A percentile compares a stretch with the other conserved stretches of the same genome.
Conservation (phyloP, 371 early-diverging fungal genomes). For the Apophysomyces sp. region DNA sequence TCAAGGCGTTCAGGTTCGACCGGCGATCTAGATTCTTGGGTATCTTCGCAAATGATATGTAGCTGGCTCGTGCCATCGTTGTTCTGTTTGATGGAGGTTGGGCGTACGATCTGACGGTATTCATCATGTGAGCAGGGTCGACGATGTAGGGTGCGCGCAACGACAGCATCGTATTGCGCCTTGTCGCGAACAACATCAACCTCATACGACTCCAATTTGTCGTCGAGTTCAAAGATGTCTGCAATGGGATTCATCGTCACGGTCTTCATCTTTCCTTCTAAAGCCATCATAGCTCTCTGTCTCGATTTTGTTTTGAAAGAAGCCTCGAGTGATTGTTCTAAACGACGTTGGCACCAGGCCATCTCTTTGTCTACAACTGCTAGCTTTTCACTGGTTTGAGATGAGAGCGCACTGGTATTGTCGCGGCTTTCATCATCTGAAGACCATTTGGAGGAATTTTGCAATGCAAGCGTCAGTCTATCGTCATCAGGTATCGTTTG, state of each 20-base stretch:
- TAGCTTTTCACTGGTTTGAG: neutral
- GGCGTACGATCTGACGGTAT: neutral
- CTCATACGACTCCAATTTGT: neutral
- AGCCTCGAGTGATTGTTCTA: neutral
- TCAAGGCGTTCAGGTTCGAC: constrained; percentile 3
- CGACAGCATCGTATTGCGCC: constrained; percentile 34
- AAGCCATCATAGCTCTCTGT: constrained; percentile 30
- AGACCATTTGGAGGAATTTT: neutral
- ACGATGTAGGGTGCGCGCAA: constrained; percentile 22
- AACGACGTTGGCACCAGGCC: constrained; percentile 8
- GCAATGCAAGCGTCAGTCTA: neutral
- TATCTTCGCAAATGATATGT: constrained; percentile 16
- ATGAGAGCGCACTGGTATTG: neutral
- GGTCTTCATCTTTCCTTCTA: constrained; percentile 18
- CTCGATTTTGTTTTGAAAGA: constrained; percentile 6
- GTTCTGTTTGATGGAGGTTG: neutral
- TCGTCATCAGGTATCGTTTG: neutral
- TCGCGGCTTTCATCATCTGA: neutral
- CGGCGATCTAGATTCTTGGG: neutral
- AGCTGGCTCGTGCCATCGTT: neutral
- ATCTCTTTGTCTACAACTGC: neutral
- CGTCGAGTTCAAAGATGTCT: constrained; percentile 11
- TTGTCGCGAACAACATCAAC: constrained; percentile 28
- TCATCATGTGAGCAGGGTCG: constrained; percentile 20
- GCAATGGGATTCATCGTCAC: constrained; percentile 13